Conservation (phyloP, 2,329 filamentous ascomycete species). For the Cordyceps sp. region DNA sequence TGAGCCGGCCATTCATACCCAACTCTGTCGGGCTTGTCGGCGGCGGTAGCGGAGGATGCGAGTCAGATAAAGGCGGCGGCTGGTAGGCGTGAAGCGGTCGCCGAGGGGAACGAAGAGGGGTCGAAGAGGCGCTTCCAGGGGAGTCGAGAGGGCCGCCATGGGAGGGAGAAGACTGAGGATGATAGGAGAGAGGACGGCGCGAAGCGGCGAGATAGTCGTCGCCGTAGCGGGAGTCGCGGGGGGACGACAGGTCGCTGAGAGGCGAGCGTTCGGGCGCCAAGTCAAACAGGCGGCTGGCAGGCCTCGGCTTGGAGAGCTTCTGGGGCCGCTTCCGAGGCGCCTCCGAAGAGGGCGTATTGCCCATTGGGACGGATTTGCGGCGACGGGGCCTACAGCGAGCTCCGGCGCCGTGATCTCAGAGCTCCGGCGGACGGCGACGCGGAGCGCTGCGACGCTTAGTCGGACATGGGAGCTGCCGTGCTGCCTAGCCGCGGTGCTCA, state of each 20-base stretch:
- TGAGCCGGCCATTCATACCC: background rate
- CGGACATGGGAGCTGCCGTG: too few species aligned
- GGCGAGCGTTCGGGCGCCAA: slow-evolving; percentile 21
- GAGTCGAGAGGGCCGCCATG: background rate
- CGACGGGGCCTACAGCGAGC: too few species aligned
- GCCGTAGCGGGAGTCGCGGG: slow-evolving; percentile 10
- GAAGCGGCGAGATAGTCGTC: slow-evolving; percentile 15
- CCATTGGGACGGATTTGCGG: too few species aligned
- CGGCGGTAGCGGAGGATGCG: too few species aligned
- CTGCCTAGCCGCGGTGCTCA: too few species aligned
- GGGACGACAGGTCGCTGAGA: slow-evolving; percentile 4
- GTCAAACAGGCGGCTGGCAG: slow-evolving; percentile 17
- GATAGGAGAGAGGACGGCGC: slow-evolving; percentile 2
- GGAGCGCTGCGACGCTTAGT: too few species aligned
- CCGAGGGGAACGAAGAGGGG: background rate
- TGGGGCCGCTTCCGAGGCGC: slow-evolving; percentile 22
- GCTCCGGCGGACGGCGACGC: too few species aligned
- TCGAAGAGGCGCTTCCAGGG: background rate
- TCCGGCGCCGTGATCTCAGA: too few species aligned
- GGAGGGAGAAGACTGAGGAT: background rate
- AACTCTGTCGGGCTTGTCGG: background rate
- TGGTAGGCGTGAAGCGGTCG: background rate
- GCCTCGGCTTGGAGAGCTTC: slow-evolving; percentile 34
- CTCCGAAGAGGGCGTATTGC: slow-evolving; percentile 31
- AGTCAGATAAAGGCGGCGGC: background rate